Evolutionary conservation across 2,329 filamentous ascomycete genomes (phyloP), one percentile per base, ranked within the genome.

Genomic region (Arachnomyces sp.): DNA sequence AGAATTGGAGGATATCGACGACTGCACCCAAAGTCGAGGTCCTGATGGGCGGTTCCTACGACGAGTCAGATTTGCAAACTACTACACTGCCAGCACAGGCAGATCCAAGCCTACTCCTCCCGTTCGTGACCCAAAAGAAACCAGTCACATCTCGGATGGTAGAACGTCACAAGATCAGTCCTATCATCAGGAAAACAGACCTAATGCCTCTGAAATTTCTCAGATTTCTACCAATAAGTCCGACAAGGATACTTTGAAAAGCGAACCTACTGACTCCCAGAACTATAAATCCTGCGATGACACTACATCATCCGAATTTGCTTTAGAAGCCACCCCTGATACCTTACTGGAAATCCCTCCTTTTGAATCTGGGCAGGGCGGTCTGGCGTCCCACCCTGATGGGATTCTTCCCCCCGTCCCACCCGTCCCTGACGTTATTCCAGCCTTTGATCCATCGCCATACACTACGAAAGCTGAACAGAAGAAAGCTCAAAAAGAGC

Each of bases 51-150:
- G 52, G 44, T 15, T 47, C 49, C 37, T 51, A 38, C 34, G 54
- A 45, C 47, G 82, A 38, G 76, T 92, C 8, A 75, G 87, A 12
- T 95, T 95, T 53, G 72, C 86, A 42, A 95, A 95, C 56, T 95
- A 94, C 59, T 95, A 90, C 57, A 94, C 88, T 1, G 75, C 84
- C n/a, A 88, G 84, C 49, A 82, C 83, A 7, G 88, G 88, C 3
- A 72, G 78, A 43, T 72, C 74, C 2, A 88, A 84, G 50, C 61
- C 63, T 14, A 44, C 49, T 7, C 40, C 47, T 25, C 7, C 21
- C 7, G 28, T 30, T 7, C 12, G n/a, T 4, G 5, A 21, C 58
- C 21, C 9, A 25, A 61, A 40, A 59, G 60, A 14, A 29, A 35
- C 14, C 8, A 3, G 31, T 28, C 16, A 16, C 7, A 12, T 25